Evolutionary conservation across 2,329 filamentous ascomycete genomes (phyloP).

Genomic region (Exophiala sp.): DNA sequence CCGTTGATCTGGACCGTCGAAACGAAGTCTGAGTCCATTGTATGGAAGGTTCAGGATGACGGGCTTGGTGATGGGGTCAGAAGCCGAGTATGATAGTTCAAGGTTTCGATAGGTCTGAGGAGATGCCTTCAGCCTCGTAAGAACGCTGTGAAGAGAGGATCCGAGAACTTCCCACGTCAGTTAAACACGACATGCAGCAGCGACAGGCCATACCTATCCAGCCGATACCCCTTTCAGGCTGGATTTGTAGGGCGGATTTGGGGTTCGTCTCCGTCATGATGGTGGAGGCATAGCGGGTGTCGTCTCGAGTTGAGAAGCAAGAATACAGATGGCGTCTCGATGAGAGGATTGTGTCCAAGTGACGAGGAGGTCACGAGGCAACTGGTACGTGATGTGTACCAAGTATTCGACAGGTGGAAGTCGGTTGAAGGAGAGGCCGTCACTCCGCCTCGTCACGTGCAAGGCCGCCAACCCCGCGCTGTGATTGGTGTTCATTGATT

Average conservation of each 20-base stretch:
- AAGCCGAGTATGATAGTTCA: slow-evolving; percentile 73
- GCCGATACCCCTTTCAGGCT: slow-evolving; percentile 61
- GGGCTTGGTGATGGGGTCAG: slow-evolving; percentile 66
- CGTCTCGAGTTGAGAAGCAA: not conserved
- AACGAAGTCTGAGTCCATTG: slow-evolving; percentile 84
- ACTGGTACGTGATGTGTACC: too few species aligned
- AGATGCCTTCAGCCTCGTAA: slow-evolving; percentile 82
- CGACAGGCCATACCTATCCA: slow-evolving; percentile 49
- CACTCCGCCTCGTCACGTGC: not conserved
- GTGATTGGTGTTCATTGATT: not conserved
- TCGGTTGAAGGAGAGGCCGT: not conserved
- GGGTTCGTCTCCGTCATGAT: slow-evolving; percentile 16
- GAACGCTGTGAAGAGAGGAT: slow-evolving; percentile 80
- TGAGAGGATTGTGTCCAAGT: not conserved
- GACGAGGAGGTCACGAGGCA: too few species aligned
- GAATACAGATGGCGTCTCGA: not conserved
- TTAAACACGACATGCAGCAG: slow-evolving; percentile 6
- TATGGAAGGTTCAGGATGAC: slow-evolving; percentile 69
- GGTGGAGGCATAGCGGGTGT: slow-evolving; percentile 6
- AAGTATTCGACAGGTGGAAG: too few species aligned
- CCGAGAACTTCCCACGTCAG: slow-evolving; percentile 61
- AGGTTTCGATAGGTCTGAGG: slow-evolving; percentile 75
- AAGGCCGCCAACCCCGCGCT: not conserved
- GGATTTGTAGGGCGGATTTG: slow-evolving; percentile 49
- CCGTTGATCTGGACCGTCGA: slow-evolving; percentile 88